A percentile compares a stretch with the other conserved stretches of the same genome.
Evolutionary conservation across 2,329 filamentous ascomycete genomes (phyloP).

Genomic region (Hymenoscyphus infarciens): DNA sequence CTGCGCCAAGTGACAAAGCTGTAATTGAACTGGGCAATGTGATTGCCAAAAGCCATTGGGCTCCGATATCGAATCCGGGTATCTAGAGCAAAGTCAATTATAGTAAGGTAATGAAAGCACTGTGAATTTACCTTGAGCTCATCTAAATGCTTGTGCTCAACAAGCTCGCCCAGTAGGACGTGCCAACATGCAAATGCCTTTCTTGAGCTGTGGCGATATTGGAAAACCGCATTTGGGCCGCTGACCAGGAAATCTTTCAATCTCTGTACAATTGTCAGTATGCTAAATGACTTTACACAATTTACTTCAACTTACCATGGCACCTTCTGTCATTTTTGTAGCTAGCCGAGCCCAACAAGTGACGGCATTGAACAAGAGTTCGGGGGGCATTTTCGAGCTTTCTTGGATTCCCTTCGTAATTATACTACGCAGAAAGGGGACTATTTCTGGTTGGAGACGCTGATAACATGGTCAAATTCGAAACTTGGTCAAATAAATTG

Average conservation of each 20-base stretch:
- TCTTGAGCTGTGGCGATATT: conserved; percentile 44
- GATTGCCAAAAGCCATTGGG: conserved; percentile 52
- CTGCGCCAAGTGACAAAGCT: conserved; percentile 49
- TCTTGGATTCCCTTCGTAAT: conserved; percentile 19
- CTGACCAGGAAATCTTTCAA: conserved; percentile 15
- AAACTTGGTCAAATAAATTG: not conserved
- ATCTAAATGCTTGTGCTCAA: conserved; percentile 43
- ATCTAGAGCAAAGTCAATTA: conserved; percentile 34
- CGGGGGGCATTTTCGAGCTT: conserved; percentile 3
- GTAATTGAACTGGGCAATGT: conserved; percentile 47
- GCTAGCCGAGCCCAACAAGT: conserved; percentile 23
- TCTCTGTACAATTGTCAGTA: conserved; percentile 26
- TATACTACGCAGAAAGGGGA: conserved; percentile 16
- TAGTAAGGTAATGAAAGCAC: not conserved
- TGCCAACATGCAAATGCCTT: conserved; percentile 44
- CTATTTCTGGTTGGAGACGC: conserved; percentile 23
- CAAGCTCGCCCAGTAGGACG: conserved; percentile 50
- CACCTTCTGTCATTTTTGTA: conserved; percentile 22
- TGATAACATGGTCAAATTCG: conserved; percentile 18
- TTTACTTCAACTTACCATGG: conserved; percentile 19
- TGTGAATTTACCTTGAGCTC: conserved; percentile 35
- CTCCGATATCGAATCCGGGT: conserved; percentile 39
- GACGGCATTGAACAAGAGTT: conserved; percentile 15
- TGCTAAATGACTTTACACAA: not conserved
- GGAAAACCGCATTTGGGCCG: conserved; percentile 30